Evolutionary conservation across 495 filamentous ascomycete genomes (phyloP), one percentile per base, ranked within the genome.

Genomic region (Viridothelium virens): DNA sequence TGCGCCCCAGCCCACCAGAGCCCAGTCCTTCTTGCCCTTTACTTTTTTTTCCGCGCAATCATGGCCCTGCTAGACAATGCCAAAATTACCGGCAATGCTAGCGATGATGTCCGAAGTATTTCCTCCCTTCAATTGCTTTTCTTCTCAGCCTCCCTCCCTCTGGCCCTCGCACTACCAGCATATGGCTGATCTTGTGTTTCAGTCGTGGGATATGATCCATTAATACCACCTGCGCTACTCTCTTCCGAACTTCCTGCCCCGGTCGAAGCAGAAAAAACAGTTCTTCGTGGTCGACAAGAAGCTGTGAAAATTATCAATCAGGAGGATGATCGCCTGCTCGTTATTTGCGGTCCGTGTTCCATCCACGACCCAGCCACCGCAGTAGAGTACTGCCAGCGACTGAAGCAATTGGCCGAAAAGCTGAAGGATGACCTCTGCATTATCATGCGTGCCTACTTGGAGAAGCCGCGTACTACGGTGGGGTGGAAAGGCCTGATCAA

Each of bases 401-500:
- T 98, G 47, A 91, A 91, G 79, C 79, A 81, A 37, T 78, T 96
- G 33, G 82, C 89, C 37, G 81, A 85, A 37, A 88, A 87, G 78
- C 86, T 96, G 61, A 84, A 85, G 65, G 85, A 87, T 68, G 93
- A 97, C 74, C 82, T 98, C 41, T 87, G 85, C 70, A 87, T 98
- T 74, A 87, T 98, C 74, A 98, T 98, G 94, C 90, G 94, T 67
- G 91, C 94, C 74, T 98, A 98, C 82, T 89, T 98, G 31, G 94
- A 98, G 84, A 98, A 98, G 82, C 94, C 94, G 38, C 88, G 94
- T 48, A 98, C 94, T n/a, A 98, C 94, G 1, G 94, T 98, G 44
- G 94, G 94, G 71, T 98, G 94, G 94, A 98, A 98, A 79, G 94
- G 94, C 37, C 83, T 98, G 70, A 97, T 98, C 82, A 98, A 98